Conservation (phyloP, 164 flowering plant genomes). For the Akebia trifoliata region DNA sequence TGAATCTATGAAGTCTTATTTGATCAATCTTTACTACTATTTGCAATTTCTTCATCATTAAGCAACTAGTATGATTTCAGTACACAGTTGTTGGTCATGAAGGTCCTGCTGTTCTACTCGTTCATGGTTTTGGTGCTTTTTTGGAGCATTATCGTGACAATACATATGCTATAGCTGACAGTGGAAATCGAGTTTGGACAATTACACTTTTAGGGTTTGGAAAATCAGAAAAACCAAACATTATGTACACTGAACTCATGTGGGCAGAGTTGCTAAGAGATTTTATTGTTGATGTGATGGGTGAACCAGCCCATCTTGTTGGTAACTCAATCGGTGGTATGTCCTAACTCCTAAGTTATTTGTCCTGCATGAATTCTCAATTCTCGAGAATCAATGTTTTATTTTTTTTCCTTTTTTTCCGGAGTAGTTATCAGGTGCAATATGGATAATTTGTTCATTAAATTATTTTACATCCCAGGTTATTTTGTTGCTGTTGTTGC, state of each 20-base stretch:
- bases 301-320: slow-evolving; percentile 75
- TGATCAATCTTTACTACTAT: too few relatives aligned
- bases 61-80: slow-evolving; percentile 38
- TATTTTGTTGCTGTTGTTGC: slow-evolving; percentile 60
- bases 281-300: slow-evolving; percentile 73
- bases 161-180: slow-evolving; percentile 38
- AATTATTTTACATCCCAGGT: slow-evolving; percentile 33
- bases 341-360: slow-evolving; percentile 9
- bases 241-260: slow-evolving; percentile 68
- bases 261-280: slow-evolving; percentile 90
- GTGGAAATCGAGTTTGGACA: slow-evolving; percentile 75
- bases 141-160: slow-evolving; percentile 85
- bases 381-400: neutral
- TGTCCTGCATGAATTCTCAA: neutral
- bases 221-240: slow-evolving; percentile 83
- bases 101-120: slow-evolving; percentile 81
- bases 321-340: slow-evolving; percentile 93
- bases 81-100: slow-evolving; percentile 65
- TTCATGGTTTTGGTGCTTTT: slow-evolving; percentile 94
- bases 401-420: neutral
- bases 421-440: neutral
- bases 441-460: slow-evolving; percentile 6
- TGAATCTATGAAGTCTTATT: too few relatives aligned
- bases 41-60: neutral
- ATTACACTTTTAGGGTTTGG: slow-evolving; percentile 81